Conservation (phyloP, 2,329 filamentous ascomycete genomes). For the Pseudogymnoascus sp. region DNA sequence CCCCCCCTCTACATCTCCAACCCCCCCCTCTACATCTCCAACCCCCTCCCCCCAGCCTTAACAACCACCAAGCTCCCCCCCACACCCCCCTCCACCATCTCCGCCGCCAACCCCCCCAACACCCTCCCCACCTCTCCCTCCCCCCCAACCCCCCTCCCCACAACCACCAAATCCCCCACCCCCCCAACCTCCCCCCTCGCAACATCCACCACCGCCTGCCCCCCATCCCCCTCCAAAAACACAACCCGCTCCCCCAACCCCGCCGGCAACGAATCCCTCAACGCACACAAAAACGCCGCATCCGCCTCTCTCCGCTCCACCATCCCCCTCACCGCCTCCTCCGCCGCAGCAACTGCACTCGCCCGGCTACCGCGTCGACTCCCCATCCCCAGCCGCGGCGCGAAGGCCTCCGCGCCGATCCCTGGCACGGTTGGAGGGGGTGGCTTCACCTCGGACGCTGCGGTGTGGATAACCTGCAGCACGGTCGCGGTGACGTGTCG, state of each 20-base stretch:
- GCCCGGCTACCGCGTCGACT: neutral
- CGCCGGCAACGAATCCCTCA: constrained; percentile 45
- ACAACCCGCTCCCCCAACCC: constrained; percentile 45
- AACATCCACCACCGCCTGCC: constrained; percentile 31
- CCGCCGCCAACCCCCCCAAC: neutral
- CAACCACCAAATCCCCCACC: constrained; percentile 61
- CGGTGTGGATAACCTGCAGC: constrained; percentile 42
- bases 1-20: neutral
- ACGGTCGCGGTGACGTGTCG: constrained; percentile 71
- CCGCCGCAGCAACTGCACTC: constrained; percentile 16
- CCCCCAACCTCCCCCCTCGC: constrained; percentile 56
- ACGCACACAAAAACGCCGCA: constrained; percentile 45
- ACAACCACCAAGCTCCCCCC: constrained; percentile 17
- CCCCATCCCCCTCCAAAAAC: constrained; percentile 41
- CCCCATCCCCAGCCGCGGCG: constrained; percentile 12
- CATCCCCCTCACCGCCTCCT: constrained; percentile 14
- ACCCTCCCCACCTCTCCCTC: neutral
- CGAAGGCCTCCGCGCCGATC: neutral
- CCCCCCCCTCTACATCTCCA: neutral
- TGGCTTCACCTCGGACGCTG: constrained; percentile 16
- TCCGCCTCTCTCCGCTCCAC: constrained; percentile 33
- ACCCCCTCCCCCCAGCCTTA: constrained; percentile 14
- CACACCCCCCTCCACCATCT: constrained; percentile 16
- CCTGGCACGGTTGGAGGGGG: neutral
- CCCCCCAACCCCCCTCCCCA: constrained; percentile 38